phyloP scores from a whole-genome alignment of 2,329 filamentous ascomycete species.

The Emergomyces africanus region DNA sequence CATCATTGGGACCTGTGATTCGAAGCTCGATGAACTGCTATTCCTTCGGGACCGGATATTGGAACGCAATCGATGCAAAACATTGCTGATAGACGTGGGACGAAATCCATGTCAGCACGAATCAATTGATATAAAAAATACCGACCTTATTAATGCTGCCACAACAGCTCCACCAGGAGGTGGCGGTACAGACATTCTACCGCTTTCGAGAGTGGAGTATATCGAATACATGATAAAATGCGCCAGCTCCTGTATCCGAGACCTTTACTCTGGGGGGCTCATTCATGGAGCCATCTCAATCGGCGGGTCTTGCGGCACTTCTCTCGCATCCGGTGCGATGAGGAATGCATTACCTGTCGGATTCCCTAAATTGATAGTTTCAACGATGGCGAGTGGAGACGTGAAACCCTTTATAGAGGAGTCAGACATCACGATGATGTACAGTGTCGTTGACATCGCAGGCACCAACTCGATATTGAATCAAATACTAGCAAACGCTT shows the following conservation, averaged over 20 bases:
- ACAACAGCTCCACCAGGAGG: constrained; percentile 19
- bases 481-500: constrained; percentile 50
- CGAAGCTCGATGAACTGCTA: constrained; percentile 47
- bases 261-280: constrained; percentile 23
- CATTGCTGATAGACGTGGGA: constrained; percentile 46
- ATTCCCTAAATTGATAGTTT: constrained; percentile 58
- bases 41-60: constrained; percentile 40
- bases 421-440: constrained; percentile 57
- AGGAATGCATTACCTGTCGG: constrained; percentile 48
- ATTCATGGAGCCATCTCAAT: constrained; percentile 48
- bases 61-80: constrained; percentile 17
- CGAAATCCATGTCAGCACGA: constrained; percentile 30
- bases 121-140: constrained; percentile 37
- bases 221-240: constrained; percentile 43
- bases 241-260: constrained; percentile 32
- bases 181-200: constrained; percentile 16
- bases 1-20: constrained; percentile 52
- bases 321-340: constrained; percentile 49
- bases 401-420: constrained; percentile 53
- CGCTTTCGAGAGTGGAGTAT: constrained; percentile 41
- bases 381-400: constrained; percentile 56
- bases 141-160: constrained; percentile 25
- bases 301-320: constrained; percentile 52
- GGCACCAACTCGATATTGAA: constrained; percentile 49
- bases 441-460: constrained; percentile 58